Percentiles rank a stretch among this genome's conserved stretches.
Evolutionary conservation across 345 rosid species (phyloP).

Genomic region (Orychophragmus violaceus): DNA sequence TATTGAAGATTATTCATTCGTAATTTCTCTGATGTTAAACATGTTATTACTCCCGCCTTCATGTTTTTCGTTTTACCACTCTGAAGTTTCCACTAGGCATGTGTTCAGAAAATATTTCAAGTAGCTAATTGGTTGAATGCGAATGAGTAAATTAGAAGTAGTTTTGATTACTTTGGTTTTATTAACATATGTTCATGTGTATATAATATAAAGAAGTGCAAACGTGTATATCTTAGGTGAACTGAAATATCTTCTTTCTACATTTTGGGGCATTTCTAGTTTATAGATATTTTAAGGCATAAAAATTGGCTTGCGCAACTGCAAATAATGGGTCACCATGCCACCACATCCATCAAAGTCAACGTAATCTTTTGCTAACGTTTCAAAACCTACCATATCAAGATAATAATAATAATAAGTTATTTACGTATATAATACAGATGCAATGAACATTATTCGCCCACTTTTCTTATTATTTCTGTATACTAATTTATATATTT

Average conservation of each 20-base stretch:
- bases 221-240: conserved; percentile 10
- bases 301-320: conserved; percentile 2
- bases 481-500: neutral
- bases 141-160: neutral
- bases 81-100: too few species aligned
- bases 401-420: neutral
- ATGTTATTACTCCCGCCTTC: too few species aligned
- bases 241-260: conserved; percentile 10
- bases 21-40: too few species aligned
- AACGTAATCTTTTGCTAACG: conserved; percentile 1
- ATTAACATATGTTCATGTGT: neutral
- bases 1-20: too few species aligned
- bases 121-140: neutral
- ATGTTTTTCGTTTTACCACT: too few species aligned
- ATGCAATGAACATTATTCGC: conserved; percentile 16
- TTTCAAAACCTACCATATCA: conserved; percentile 19
- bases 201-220: neutral
- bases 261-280: neutral
- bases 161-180: neutral
- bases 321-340: conserved; percentile 1
- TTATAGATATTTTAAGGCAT: neutral
- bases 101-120: too few species aligned
- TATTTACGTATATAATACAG: neutral
- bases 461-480: neutral
- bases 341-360: neutral